Percentiles rank a stretch among this genome's conserved stretches.
These are phyloP conservation scores for Fusarium anguioides DNA, from an alignment of 2,329 filamentous ascomycete species.

Conservation along the genomic window DNA sequence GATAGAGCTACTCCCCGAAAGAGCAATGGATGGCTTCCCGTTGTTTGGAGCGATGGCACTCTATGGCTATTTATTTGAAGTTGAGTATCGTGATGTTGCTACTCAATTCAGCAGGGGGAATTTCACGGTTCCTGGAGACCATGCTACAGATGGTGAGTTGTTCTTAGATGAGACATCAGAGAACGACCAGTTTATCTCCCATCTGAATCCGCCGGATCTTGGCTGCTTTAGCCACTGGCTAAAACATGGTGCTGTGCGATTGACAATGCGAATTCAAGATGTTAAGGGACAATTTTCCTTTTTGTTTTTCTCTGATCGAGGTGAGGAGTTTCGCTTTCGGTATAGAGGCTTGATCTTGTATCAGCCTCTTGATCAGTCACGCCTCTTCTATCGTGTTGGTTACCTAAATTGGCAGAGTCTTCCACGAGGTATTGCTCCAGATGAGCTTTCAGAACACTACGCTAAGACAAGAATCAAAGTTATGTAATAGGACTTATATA, in stretches of 20 bases:
- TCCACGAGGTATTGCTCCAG: not conserved
- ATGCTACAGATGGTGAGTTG: not conserved
- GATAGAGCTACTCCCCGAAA: not conserved
- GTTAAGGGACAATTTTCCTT: not conserved
- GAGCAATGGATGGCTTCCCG: not conserved
- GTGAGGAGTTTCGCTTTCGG: not conserved
- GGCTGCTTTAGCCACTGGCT: not conserved
- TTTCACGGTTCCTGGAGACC: not conserved
- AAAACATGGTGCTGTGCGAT: not conserved
- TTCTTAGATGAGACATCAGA: not conserved
- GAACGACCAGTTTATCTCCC: not conserved
- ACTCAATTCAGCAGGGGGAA: not conserved
- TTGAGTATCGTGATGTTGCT: not conserved
- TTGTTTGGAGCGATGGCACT: not conserved
- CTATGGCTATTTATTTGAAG: not conserved
- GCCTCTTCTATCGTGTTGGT: not conserved
- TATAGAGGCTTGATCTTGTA: not conserved
- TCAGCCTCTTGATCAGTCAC: not conserved
- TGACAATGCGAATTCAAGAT: not conserved
- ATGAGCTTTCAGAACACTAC: no score
- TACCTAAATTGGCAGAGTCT: not conserved
- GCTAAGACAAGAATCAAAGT: no score
- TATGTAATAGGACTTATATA: no score
- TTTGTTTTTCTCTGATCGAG: not conserved
- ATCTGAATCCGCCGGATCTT: not conserved